A percentile compares a stretch with the other conserved stretches of the same genome.
Evolutionary conservation across 805 yeast species (phyloP).

Genomic region (Wickerhamiella dianesei): DNA sequence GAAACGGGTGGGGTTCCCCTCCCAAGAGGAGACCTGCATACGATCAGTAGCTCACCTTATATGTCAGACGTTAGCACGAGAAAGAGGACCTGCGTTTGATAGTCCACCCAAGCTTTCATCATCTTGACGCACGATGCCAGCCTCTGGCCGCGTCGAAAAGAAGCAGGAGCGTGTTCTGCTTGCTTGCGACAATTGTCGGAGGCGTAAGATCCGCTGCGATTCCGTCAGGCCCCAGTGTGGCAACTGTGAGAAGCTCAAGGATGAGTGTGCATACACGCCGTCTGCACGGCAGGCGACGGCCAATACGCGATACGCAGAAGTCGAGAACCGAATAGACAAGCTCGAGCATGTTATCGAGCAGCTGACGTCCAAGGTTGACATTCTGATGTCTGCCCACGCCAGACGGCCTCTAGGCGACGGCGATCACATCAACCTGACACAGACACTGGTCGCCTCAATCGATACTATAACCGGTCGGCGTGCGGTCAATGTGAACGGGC

Average conservation of each 20-base stretch:
- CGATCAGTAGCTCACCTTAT: too few species aligned
- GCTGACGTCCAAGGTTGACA: background rate
- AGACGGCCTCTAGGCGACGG: background rate
- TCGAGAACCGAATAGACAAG: background rate
- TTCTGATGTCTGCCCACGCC: background rate
- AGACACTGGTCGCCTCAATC: background rate
- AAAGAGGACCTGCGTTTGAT: too few species aligned
- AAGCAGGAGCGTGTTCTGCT: slow-evolving; percentile 50
- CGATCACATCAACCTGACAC: background rate
- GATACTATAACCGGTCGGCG: too few species aligned
- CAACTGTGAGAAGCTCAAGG: slow-evolving; percentile 62
- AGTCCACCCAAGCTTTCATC: too few species aligned
- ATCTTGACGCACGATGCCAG: too few species aligned
- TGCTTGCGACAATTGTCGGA: slow-evolving; percentile 79
- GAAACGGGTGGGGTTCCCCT: too few species aligned
- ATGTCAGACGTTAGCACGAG: too few species aligned
- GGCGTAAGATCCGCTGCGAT: slow-evolving; percentile 60
- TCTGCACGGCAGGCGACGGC: slow-evolving; percentile 6
- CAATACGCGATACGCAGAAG: slow-evolving; percentile 1
- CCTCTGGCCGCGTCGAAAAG: background rate
- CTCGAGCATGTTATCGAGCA: background rate
- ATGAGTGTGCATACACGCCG: slow-evolving; percentile 43
- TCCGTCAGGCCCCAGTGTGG: slow-evolving; percentile 54
- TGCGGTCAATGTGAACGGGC: too few species aligned
- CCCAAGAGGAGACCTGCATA: too few species aligned